Conservation (phyloP, 2,329 filamentous ascomycete genomes). For the Fusarium algeriense region DNA sequence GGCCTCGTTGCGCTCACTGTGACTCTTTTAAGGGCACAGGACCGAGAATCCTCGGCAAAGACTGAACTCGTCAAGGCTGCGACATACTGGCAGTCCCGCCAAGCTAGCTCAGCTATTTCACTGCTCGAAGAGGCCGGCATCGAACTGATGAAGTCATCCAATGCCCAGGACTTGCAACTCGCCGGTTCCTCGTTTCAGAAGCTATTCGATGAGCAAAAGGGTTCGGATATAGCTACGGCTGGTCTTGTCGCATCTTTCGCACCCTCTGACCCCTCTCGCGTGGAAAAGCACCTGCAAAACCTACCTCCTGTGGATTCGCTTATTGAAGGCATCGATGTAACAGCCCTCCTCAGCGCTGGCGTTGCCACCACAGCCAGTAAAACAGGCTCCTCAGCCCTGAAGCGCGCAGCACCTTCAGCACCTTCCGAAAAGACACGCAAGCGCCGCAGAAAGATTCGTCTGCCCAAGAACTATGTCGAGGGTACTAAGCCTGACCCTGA, state of each 20-base stretch:
- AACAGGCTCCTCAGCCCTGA: conserved; percentile 57
- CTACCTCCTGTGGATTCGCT: conserved; percentile 74
- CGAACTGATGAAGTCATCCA: conserved; percentile 81
- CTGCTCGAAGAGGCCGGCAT: conserved; percentile 86
- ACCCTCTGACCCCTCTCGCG: conserved; percentile 67
- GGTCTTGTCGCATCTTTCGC: conserved; percentile 89
- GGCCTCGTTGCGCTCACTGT: conserved; percentile 85
- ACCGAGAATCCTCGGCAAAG: conserved; percentile 78
- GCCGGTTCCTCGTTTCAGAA: conserved; percentile 84
- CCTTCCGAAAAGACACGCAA: conserved; percentile 60
- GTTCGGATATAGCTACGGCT: conserved; percentile 78
- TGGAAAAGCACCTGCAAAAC: conserved; percentile 65
- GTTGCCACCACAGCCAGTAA: conserved; percentile 61
- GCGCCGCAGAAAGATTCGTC: conserved; percentile 69
- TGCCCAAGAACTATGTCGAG: conserved; percentile 81
- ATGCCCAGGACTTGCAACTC: conserved; percentile 73
- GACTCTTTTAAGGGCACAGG: conserved; percentile 81
- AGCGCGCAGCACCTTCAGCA: conserved; percentile 60
- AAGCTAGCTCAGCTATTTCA: conserved; percentile 61
- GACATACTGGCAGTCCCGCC: conserved; percentile 79
- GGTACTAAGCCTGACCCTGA: conserved; percentile 88
- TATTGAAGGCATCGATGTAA: conserved; percentile 69
- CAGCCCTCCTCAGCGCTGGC: conserved; percentile 73
- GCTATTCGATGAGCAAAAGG: conserved; percentile 74
- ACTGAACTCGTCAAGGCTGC: conserved; percentile 83